Conservation (phyloP, 306 rosid species). For the Cicer arietinum region DNA sequence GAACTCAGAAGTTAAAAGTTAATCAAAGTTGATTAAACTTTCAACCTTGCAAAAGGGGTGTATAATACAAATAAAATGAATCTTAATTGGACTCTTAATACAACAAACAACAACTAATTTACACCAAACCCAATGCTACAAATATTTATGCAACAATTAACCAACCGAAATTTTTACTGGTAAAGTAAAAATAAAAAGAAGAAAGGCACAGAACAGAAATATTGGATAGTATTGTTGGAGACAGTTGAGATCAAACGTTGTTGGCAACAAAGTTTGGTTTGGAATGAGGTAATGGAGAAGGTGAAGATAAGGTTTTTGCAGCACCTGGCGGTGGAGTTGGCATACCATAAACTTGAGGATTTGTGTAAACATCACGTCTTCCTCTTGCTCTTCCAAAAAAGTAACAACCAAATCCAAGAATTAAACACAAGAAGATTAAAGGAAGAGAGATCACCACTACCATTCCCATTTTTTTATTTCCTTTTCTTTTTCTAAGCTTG, state of each 20-base stretch:
- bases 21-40: conserved; percentile 7
- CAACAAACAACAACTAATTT: conserved; percentile 30
- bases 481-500: background rate
- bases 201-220: too few relatives aligned
- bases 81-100: conserved; percentile 17
- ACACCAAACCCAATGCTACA: background rate
- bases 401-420: conserved; percentile 88
- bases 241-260: conserved; percentile 49
- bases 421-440: conserved; percentile 64
- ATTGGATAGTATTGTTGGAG: too few relatives aligned
- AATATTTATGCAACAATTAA: too few relatives aligned
- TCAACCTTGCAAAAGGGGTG: background rate
- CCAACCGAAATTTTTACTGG: too few relatives aligned
- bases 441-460: conserved; percentile 91
- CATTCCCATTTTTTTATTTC: conserved; percentile 67
- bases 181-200: too few relatives aligned
- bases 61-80: background rate
- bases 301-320: conserved; percentile 37
- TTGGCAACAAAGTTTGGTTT: conserved; percentile 57
- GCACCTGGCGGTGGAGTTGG: conserved; percentile 78
- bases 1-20: background rate
- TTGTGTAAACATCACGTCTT: conserved; percentile 58
- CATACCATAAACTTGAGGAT: conserved; percentile 72
- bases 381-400: conserved; percentile 77
- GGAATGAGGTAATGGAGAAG: conserved; percentile 46